These are phyloP conservation scores for Starmera dryadoides DNA, from an alignment of 805 yeast species.

Conservation along the genomic window DNA sequence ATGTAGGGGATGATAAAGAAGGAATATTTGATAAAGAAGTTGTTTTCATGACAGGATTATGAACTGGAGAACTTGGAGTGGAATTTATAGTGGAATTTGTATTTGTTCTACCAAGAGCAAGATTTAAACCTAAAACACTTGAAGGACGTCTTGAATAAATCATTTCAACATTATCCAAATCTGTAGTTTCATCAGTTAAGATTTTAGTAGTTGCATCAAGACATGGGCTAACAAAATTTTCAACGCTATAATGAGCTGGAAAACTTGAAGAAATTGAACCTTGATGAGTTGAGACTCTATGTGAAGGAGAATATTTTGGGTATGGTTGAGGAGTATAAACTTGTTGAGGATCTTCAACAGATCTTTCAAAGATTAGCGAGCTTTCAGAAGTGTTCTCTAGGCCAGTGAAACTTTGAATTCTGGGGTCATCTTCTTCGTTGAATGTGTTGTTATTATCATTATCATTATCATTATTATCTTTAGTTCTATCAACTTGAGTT, in stretches of 20 bases:
- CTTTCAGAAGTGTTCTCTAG: conserved; percentile 13
- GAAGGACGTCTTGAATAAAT: conserved; percentile 57
- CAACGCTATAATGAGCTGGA: conserved; percentile 35
- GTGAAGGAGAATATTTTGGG: conserved; percentile 16
- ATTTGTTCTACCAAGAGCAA: conserved; percentile 31
- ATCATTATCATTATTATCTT: neutral
- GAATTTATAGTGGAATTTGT: conserved; percentile 13
- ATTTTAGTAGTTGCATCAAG: conserved; percentile 71
- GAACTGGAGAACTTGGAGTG: neutral
- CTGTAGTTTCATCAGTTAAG: conserved; percentile 45
- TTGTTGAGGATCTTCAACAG: conserved; percentile 50
- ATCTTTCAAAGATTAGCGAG: conserved; percentile 58
- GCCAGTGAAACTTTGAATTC: conserved; percentile 5
- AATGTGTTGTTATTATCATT: neutral
- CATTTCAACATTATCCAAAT: conserved; percentile 65
- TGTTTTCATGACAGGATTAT: conserved; percentile 2
- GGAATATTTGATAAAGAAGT: neutral
- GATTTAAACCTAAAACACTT: conserved; percentile 38
- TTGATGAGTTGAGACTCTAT: conserved; percentile 14
- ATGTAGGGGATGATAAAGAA: neutral
- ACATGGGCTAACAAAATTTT: conserved; percentile 76
- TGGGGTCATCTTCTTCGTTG: neutral
- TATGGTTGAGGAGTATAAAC: conserved; percentile 18
- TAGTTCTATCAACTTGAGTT: neutral
- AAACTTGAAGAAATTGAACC: conserved; percentile 23